Evolutionary conservation across 2,329 filamentous ascomycete genomes (phyloP).

Genomic region (Ceratocystis destructans): DNA sequence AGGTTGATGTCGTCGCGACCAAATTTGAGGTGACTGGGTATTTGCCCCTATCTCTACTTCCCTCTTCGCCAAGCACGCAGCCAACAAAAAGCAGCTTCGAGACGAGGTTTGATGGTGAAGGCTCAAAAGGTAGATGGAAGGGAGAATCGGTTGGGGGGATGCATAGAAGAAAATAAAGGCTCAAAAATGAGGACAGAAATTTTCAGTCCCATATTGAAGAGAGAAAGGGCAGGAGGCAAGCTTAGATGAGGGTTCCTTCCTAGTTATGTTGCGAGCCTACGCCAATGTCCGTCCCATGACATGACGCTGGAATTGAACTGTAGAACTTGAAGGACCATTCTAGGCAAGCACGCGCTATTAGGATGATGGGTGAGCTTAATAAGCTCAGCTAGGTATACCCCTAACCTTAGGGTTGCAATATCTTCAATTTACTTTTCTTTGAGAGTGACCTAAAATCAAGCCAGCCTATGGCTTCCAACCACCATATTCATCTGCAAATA

Average conservation of each 20-base stretch:
- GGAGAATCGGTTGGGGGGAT: not conserved
- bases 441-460: conserved; percentile 12
- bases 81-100: not conserved
- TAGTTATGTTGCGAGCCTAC: not conserved
- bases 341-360: not conserved
- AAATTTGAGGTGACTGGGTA: not conserved
- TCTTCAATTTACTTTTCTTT: not conserved
- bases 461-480: conserved; percentile 40
- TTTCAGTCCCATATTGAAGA: not conserved
- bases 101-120: conserved; percentile 15
- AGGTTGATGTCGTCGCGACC: not conserved
- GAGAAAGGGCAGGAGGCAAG: conserved; percentile 13
- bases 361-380: not conserved
- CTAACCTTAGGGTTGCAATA: not conserved
- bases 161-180: not conserved
- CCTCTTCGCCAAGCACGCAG: not conserved
- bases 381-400: not conserved
- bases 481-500: conserved; percentile 59
- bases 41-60: not conserved
- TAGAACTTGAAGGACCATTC: not conserved
- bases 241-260: conserved; percentile 3
- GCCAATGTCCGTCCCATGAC: not conserved
- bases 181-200: not conserved
- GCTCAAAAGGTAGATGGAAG: conserved; percentile 11
- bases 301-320: not conserved